Conservation (phyloP, 768 basidiomycete species). For the Mycena epipterygia region DNA sequence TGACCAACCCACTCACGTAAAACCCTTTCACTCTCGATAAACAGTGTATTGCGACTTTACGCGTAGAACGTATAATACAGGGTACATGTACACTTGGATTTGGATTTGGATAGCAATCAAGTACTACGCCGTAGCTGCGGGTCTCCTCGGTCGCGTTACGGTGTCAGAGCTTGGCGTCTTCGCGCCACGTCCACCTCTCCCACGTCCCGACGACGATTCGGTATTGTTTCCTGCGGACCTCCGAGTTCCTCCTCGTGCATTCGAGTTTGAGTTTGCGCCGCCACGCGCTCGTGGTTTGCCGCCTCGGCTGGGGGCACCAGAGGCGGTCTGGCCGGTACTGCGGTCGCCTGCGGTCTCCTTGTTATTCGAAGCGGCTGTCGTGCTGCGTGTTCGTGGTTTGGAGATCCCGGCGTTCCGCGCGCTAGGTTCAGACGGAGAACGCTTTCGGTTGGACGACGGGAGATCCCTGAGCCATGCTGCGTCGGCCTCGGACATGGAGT, state of each 20-base stretch:
- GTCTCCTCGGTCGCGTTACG: constrained; percentile 7
- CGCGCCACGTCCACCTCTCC: constrained; percentile 23
- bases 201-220: constrained; percentile 28
- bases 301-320: constrained; percentile 24
- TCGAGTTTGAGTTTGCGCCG: constrained; percentile 11
- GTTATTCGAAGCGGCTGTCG: constrained; percentile 21
- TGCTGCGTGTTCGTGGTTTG: constrained; percentile 28
- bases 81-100: constrained; percentile 13
- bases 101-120: not conserved
- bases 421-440: constrained; percentile 29
- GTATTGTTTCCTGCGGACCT: constrained; percentile 21
- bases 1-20: too few species aligned
- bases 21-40: too few species aligned
- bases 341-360: constrained; percentile 27
- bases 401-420: constrained; percentile 1
- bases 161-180: constrained; percentile 22
- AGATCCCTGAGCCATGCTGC: constrained; percentile 13
- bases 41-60: constrained; percentile 21
- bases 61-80: constrained; percentile 16
- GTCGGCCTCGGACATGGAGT: constrained; percentile 24
- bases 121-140: constrained; percentile 16
- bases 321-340: not conserved
- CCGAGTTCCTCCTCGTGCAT: constrained; percentile 23
- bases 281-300: constrained; percentile 31
- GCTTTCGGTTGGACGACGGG: constrained; percentile 23